phyloP scores from a whole-genome alignment of 305 asterid genomes.

The Solanum chacoense region DNA sequence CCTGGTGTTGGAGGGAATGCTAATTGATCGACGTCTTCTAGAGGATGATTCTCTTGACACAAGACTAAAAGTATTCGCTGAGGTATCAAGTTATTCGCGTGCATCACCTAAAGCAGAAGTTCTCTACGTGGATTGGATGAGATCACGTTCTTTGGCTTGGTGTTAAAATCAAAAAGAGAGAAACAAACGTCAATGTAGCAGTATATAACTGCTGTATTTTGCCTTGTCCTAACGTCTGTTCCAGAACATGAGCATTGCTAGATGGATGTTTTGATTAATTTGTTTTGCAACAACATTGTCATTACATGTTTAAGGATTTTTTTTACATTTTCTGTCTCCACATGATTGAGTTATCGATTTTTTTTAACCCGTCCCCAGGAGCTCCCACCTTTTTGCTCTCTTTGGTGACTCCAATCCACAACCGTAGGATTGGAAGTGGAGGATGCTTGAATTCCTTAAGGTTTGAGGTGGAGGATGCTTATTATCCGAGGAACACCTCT shows the following conservation, averaged over 20 bases:
- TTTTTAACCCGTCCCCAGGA: not conserved
- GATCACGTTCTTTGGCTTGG: not conserved
- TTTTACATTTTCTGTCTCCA: not conserved
- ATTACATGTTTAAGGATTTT: not conserved
- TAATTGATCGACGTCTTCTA: not conserved
- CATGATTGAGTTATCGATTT: not conserved
- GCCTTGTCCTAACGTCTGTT: not conserved
- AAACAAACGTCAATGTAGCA: not conserved
- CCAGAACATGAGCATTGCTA: not conserved
- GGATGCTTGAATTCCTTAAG: not conserved
- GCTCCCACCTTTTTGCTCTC: not conserved
- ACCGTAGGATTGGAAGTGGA: not conserved
- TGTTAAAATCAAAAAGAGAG: not conserved
- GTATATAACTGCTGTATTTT: not conserved
- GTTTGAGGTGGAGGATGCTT: not conserved
- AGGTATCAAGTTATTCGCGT: not conserved
- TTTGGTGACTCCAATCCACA: not conserved
- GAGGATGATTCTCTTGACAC: not conserved
- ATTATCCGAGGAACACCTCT: not conserved
- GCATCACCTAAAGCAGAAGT: not conserved
- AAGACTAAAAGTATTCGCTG: not conserved
- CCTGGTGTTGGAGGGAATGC: constrained; percentile 3
- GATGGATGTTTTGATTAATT: not conserved
- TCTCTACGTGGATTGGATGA: not conserved
- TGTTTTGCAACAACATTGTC: not conserved